Evolutionary conservation across 306 rosid genomes (phyloP).

Genomic region (Astragalus membranaceus): DNA sequence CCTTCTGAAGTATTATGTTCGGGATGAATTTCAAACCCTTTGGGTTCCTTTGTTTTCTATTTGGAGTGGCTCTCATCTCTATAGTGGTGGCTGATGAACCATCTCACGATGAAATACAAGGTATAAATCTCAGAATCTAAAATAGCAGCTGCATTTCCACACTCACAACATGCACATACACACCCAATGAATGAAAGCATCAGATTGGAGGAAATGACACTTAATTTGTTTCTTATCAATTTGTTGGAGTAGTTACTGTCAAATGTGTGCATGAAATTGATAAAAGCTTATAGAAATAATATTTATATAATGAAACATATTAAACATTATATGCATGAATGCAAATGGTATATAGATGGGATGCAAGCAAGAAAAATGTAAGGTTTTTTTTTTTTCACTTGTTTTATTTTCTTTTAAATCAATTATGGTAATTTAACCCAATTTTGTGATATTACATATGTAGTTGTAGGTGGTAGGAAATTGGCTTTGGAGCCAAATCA

Average conservation of each 20-base stretch:
- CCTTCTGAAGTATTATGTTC: background rate
- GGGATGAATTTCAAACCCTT: conserved; percentile 13
- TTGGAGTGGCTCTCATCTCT: conserved; percentile 8
- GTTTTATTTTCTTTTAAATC: background rate
- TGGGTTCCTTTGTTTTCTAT: background rate
- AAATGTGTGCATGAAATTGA: too few relatives aligned
- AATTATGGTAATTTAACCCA: background rate
- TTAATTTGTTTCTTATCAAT: too few relatives aligned
- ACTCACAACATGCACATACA: too few relatives aligned
- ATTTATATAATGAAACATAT: background rate
- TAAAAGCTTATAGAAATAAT: background rate
- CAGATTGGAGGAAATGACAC: too few relatives aligned
- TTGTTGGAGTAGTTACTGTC: too few relatives aligned
- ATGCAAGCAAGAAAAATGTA: background rate
- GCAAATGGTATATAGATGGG: background rate
- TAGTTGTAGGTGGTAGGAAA: background rate
- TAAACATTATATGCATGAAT: background rate
- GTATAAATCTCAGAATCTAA: too few relatives aligned
- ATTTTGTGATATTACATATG: background rate
- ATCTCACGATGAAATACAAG: background rate
- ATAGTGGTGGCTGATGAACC: conserved; percentile 8
- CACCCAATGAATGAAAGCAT: too few relatives aligned
- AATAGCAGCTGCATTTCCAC: too few relatives aligned
- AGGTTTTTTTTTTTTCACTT: background rate
- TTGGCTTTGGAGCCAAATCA: background rate